Percentiles rank a stretch among this genome's conserved stretches.
phyloP scores from a whole-genome alignment of 768 basidiomycete genomes.

The Suillus cothurnatus region DNA sequence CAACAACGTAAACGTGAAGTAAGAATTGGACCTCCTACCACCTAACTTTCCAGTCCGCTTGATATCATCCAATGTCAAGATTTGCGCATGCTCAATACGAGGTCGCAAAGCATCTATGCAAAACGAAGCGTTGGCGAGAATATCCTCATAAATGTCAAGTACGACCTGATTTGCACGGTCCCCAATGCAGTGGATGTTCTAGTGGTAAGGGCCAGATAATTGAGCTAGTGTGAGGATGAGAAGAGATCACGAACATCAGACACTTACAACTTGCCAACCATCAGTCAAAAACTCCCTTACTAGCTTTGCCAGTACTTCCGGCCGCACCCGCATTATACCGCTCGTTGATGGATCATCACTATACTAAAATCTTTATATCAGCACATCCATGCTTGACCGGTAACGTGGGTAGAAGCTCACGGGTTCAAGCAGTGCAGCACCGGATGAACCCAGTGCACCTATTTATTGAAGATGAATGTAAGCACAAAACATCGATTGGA shows the following conservation, averaged over 20 bases:
- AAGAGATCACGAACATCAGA: not conserved
- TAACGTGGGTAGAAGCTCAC: constrained; percentile 15
- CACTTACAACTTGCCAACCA: constrained; percentile 82
- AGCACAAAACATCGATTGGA: not conserved
- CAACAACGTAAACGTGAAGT: not conserved
- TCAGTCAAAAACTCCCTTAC: constrained; percentile 68
- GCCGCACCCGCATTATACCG: constrained; percentile 68
- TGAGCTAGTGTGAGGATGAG: not conserved
- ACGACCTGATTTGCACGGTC: constrained; percentile 86
- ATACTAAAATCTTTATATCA: constrained; percentile 43
- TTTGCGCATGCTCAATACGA: constrained; percentile 93
- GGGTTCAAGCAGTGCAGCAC: constrained; percentile 84
- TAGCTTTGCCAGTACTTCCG: constrained; percentile 53
- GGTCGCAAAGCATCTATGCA: constrained; percentile 48
- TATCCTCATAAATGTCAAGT: constrained; percentile 79
- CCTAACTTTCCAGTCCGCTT: constrained; percentile 70
- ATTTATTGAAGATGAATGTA: constrained; percentile 25
- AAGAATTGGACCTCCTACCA: constrained; percentile 44
- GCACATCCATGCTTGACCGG: not conserved
- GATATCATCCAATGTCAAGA: constrained; percentile 73
- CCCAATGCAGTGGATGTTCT: constrained; percentile 91
- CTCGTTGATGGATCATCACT: constrained; percentile 70
- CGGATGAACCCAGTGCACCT: constrained; percentile 92
- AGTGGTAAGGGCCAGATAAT: not conserved
- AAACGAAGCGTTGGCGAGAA: constrained; percentile 39